Conservation (phyloP, 768 basidiomycete genomes). For the Podaxis carcinomalis region DNA sequence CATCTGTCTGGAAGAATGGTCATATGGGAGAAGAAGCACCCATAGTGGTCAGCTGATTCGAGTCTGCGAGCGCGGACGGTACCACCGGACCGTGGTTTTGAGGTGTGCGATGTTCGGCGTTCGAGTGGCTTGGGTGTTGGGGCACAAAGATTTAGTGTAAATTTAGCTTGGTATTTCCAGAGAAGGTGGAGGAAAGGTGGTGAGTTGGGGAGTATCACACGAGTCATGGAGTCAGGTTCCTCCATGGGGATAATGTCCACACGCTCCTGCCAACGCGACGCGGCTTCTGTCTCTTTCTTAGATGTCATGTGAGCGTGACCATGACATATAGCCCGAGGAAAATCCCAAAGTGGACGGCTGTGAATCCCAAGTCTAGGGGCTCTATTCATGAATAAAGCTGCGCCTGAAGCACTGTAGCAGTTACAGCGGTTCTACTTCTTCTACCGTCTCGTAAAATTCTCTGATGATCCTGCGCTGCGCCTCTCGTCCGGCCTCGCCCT, state of each 20-base stretch:
- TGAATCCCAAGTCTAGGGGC: no score
- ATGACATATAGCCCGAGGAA: background rate
- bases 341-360: background rate
- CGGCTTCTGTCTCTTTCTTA: background rate
- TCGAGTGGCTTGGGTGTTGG: background rate
- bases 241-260: conserved; percentile 5
- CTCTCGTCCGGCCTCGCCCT: conserved; percentile 60
- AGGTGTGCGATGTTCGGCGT: background rate
- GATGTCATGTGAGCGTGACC: background rate
- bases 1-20: background rate
- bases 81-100: background rate
- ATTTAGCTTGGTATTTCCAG: background rate
- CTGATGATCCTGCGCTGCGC: conserved; percentile 77
- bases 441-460: conserved; percentile 83
- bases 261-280: background rate
- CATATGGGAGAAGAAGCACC: background rate
- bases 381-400: no score
- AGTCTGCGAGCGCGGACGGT: background rate
- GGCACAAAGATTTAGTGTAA: background rate
- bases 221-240: background rate
- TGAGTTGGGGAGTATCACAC: background rate
- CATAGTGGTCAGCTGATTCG: background rate
- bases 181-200: conserved; percentile 4
- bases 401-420: background rate
- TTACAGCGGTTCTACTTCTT: conserved; percentile 60